A percentile compares a stretch with the other conserved stretches of the same genome.
phyloP scores from a whole-genome alignment of 164 flowering plant genomes.

The Piper betle region DNA sequence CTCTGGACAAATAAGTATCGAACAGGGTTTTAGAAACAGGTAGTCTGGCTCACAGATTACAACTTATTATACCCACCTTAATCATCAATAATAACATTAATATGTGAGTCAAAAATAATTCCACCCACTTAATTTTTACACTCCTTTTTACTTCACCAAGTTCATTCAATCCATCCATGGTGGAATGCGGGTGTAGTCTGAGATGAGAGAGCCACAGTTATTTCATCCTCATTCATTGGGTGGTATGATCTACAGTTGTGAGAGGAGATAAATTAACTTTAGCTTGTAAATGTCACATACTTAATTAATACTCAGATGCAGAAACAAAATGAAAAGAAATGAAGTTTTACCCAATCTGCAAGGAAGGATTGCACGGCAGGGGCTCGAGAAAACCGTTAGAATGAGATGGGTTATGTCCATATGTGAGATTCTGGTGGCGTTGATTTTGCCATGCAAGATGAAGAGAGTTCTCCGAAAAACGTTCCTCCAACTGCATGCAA shows the following conservation, averaged over 20 bases:
- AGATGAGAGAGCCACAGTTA: conserved; percentile 12
- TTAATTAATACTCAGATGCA: not conserved
- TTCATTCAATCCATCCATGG: conserved; percentile 26
- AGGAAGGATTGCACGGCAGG: conserved; percentile 31
- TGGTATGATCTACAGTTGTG: conserved; percentile 18
- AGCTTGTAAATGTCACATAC: not conserved
- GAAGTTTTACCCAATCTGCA: conserved; percentile 37
- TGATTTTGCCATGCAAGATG: conserved; percentile 14
- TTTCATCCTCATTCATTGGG: conserved; percentile 16
- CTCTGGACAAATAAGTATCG: not conserved
- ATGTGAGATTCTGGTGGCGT: conserved; percentile 18
- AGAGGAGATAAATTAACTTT: not conserved
- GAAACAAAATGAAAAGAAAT: too few species aligned
- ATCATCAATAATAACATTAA: not conserved
- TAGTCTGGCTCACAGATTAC: not conserved
- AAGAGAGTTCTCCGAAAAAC: not conserved
- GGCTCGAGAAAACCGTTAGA: conserved; percentile 43
- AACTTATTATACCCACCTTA: not conserved
- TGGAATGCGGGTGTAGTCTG: conserved; percentile 26
- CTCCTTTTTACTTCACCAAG: not conserved
- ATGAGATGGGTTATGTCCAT: conserved; percentile 25
- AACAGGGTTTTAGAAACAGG: not conserved
- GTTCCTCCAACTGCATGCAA: conserved; percentile 3
- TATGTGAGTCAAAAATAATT: too few species aligned
- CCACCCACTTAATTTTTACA: not conserved